Base-by-base conservation (phyloP, 2,329 filamentous ascomycete genomes). In the Xylaria sp. region DNA sequence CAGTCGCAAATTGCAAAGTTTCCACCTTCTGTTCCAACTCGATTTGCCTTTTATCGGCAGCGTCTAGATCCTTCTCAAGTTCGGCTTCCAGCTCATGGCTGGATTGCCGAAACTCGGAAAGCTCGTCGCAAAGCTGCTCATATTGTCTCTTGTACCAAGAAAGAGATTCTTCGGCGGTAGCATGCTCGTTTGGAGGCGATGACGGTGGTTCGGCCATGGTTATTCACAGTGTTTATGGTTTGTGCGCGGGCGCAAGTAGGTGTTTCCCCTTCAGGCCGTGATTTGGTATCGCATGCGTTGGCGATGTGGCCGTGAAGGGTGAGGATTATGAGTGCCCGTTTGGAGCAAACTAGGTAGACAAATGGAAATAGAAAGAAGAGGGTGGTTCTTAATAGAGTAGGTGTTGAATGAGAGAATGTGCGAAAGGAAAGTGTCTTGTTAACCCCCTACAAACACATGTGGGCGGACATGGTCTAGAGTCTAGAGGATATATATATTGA, bases 91-190 rank as follows among this genome's bases (percentile, higher is more conserved):
- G 87, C 80, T 98, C 96, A 79, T 93, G 92, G 81, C 94, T 98
- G 63, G 94, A 97, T 66, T 93, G 87, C 78, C 97, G 93, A 80
- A 99, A 99, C 77, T 99, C 96, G 71, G 92, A 89, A 69, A 99
- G 88, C 81, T 99, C 96, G 62, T 90, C 86, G 82, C 98, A 96
- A 44, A 99, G 87, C 79, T 93, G 90, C 82, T 97, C 94, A 83
- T 98, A 98, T 80, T 98, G 95, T 63, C 90, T 83, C 85, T 99
- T 99, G 88, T 98, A 99, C 88, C 96, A 98, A 67, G 91, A 87
- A 61, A 99, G 86, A 70, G 94, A 92, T 78, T 96, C 93, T 78
- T 94, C 91, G 59, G 86, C 79, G 63, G 80, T 85, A 63, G 87
- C 80, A 61, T 83, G 80, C 76, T 85, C 86, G 76, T 82, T 82